Conservation (phyloP, 345 rosid genomes). For the Abelmoschus esculentus region DNA sequence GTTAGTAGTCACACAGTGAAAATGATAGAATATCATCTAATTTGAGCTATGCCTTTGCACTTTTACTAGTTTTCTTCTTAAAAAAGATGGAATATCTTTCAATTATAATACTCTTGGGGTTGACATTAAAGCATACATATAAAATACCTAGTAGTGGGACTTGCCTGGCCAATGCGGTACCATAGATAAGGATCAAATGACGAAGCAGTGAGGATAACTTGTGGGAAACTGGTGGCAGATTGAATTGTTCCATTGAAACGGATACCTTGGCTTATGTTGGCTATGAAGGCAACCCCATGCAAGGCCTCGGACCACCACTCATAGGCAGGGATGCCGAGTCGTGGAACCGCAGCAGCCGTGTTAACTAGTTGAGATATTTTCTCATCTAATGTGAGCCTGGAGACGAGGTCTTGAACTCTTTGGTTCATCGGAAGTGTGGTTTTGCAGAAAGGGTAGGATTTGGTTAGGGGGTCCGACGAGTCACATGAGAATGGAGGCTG, state of each 20-base stretch:
- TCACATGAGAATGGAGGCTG: conserved; percentile 60
- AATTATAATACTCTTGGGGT: background rate
- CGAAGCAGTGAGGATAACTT: conserved; percentile 74
- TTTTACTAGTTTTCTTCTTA: background rate
- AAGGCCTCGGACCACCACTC: conserved; percentile 97
- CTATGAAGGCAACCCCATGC: conserved; percentile 53
- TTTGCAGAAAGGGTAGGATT: conserved; percentile 45
- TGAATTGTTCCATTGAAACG: conserved; percentile 45
- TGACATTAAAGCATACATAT: background rate
- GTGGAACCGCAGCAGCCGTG: conserved; percentile 54
- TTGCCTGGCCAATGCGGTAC: conserved; percentile 82
- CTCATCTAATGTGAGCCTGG: conserved; percentile 72
- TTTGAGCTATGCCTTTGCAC: background rate
- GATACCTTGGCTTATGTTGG: conserved; percentile 41
- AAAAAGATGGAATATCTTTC: background rate
- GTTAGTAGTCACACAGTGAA: background rate
- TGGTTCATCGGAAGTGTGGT: conserved; percentile 42
- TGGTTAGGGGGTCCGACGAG: conserved; percentile 37
- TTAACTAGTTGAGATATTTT: conserved; percentile 75
- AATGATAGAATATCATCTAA: background rate
- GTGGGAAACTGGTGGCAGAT: conserved; percentile 83
- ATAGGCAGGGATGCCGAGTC: conserved; percentile 73
- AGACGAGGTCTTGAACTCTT: conserved; percentile 62
- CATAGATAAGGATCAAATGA: conserved; percentile 62
- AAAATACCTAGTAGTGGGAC: conserved; percentile 1